Evolutionary conservation across 352 stramenopile genomes (phyloP).

Genomic region (Pythium aphanidermatum): DNA sequence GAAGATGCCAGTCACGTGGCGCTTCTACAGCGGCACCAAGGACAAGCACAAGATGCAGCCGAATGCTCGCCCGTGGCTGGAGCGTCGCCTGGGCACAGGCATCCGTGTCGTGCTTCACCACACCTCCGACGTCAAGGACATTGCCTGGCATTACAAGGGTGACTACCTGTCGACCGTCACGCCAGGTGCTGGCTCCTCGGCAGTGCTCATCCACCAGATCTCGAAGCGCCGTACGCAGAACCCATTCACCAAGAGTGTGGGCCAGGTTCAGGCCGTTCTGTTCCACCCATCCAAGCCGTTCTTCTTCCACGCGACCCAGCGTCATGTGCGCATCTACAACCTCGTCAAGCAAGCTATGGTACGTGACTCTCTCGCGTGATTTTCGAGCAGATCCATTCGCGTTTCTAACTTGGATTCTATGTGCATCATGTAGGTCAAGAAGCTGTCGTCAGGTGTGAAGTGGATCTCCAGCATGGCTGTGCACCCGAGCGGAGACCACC

Average conservation of each 20-base stretch:
- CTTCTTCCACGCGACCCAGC: conserved; percentile 99
- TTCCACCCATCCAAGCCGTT: conserved; percentile 99
- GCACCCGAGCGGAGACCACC: conserved; percentile 98
- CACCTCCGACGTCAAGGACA: conserved; percentile 87
- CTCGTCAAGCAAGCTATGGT: conserved; percentile 96
- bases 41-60: conserved; percentile 66
- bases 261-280: conserved; percentile 91
- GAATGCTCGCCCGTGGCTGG: conserved; percentile 45
- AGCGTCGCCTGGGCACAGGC: conserved; percentile 71
- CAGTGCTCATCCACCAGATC: conserved; percentile 98
- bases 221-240: conserved; percentile 96
- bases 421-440: conserved; percentile 83
- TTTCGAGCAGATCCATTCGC: background rate
- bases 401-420: background rate
- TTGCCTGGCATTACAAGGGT: conserved; percentile 98
- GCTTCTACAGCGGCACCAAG: conserved; percentile 78
- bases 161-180: conserved; percentile 97
- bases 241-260: conserved; percentile 94
- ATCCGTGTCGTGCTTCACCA: conserved; percentile 85
- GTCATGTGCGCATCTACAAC: conserved; percentile 98
- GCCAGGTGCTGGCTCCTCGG: conserved; percentile 80
- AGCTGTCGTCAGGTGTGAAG: conserved; percentile 96
- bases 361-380: background rate
- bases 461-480: conserved; percentile 99
- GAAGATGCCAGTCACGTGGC: conserved; percentile 90